These are phyloP conservation scores for Ophiostoma himal-ulmi DNA, from an alignment of 2,329 filamentous ascomycete genomes.

Conservation along the genomic window DNA sequence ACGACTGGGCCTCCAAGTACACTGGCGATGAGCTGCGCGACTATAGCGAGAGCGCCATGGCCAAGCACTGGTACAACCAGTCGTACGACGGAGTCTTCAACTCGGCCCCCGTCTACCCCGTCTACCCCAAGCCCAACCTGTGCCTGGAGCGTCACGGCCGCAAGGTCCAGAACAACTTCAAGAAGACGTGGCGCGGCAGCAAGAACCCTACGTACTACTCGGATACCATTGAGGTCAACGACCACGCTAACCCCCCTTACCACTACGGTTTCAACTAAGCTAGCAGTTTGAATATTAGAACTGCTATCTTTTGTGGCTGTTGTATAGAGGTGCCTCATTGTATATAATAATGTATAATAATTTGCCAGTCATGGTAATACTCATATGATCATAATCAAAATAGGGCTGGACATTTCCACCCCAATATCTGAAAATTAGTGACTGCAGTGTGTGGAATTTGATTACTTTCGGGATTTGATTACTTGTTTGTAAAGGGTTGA, in stretches of 20 bases:
- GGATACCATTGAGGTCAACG: slow-evolving; percentile 30
- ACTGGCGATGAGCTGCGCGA: slow-evolving; percentile 48
- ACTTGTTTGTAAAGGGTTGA: neutral
- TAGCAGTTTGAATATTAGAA: neutral
- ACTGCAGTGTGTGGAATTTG: too few species aligned
- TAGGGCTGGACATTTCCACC: neutral
- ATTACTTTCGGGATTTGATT: neutral
- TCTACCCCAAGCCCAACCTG: slow-evolving; percentile 31
- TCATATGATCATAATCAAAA: neutral
- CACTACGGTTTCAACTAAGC: slow-evolving; percentile 25
- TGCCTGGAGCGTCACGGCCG: slow-evolving; percentile 29
- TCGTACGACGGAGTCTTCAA: slow-evolving; percentile 33
- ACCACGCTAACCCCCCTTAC: slow-evolving; percentile 30
- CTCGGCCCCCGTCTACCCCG: slow-evolving; percentile 23
- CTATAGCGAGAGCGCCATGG: slow-evolving; percentile 22
- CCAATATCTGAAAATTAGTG: neutral
- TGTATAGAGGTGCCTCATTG: neutral
- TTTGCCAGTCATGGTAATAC: neutral
- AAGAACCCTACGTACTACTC: slow-evolving; percentile 29
- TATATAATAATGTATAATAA: neutral
- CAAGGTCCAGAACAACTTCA: slow-evolving; percentile 27
- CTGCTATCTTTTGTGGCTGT: neutral
- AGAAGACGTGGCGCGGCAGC: slow-evolving; percentile 28
- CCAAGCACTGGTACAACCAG: slow-evolving; percentile 28
- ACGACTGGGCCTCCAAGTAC: slow-evolving; percentile 52